Evolutionary conservation across 257 asterid genomes (phyloP), one percentile per base, ranked within the genome.

Genomic region (Agastache rugosa): DNA sequence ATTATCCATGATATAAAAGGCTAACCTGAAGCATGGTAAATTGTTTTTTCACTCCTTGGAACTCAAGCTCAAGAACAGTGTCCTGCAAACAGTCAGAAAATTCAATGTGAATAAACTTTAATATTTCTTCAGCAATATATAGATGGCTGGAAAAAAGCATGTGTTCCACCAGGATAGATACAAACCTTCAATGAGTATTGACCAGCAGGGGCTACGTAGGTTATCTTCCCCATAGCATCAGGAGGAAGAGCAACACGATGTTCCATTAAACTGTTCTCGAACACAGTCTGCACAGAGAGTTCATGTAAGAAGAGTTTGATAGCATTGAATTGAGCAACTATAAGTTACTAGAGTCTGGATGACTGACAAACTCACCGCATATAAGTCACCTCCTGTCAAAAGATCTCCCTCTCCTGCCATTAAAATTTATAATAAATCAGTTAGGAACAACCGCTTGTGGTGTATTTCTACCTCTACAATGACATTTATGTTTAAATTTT

Each of bases 61-160:
- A 95, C 87, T 95, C 99, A 56, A 95, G 98, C 90, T 92, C 99
- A 75, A 95, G 92, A 77, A 95, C 99, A 64, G 93, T 95, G 75
- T 95, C 99, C 99, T 95, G 94, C 82, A 83, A 44, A 78, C 69
- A 37, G 64, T 70, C 23, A 70, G 75, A 82, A 63, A 72, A 48
- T 63, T 76, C 61, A 80, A 55, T 48, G 50, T 27, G 64, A 58
- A 17, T 8, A 20, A 51, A 39, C 15, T 75, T 64, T 29, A 63
- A 39, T 6, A 50, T 63, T n/a, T 31, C 53, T 7, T 39, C 62
- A 67, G 54, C 25, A 34, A 41, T 25, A 45, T 56, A 44, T 58
- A 60, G 29, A 12, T 55, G 67, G 58, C 5, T 31, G 19, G 45
- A 39, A 58, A 39, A 61, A 20, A 53, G 48, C 77, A 78, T 48